Base-by-base conservation (phyloP, 768 basidiomycete species). In the Gautieria morchelliformis region DNA sequence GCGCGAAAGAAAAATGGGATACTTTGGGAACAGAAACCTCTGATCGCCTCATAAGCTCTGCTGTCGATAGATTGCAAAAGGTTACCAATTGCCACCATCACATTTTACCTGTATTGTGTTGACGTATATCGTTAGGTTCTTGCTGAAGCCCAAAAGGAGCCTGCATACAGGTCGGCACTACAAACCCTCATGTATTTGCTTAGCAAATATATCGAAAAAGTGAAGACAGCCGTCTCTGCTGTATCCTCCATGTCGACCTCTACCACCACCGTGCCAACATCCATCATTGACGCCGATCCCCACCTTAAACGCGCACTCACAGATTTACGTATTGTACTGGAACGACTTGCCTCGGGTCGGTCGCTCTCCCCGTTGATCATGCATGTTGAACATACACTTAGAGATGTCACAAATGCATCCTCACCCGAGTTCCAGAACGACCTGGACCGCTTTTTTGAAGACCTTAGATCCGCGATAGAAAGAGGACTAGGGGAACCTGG, bases 381-480 rank as follows among this genome's bases (percentile, higher is more conserved):
- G 17, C 48, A 49, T 30, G 5, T 33, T 30, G 48, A 49, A 32
- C 37, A 49, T 11, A 22, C 46, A 5, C 20, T 59, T 37, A 42
- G 40, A 19, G 39, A 53, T 30, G 30, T 51, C 27, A 32, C 58
- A 10, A 11, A 44, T 10, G 58, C 60, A 20, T 22, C 61, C 20
- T 40, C 49, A 3, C 54, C 22, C 19, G 35, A 33, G 30, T 27
- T 49, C 20, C 52, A 54, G 40, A 11, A 35, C 19, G 50, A 49
- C 14, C 15, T 59, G 11, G 32, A 27, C 15, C 17, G 5, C 4
- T 61, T 37, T 22, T 52, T 61, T 19, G 39, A 37, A 19, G 59
- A 56, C 27, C 35, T 65, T 4, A 65, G 63, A 5, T 19, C 27
- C 6, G 65, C 64, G 64, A 44, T 66, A 45, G 63, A 64, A 30